Base-by-base conservation (phyloP, 371 early-diverging fungal species). In the Syncephalastrum racemosum region DNA sequence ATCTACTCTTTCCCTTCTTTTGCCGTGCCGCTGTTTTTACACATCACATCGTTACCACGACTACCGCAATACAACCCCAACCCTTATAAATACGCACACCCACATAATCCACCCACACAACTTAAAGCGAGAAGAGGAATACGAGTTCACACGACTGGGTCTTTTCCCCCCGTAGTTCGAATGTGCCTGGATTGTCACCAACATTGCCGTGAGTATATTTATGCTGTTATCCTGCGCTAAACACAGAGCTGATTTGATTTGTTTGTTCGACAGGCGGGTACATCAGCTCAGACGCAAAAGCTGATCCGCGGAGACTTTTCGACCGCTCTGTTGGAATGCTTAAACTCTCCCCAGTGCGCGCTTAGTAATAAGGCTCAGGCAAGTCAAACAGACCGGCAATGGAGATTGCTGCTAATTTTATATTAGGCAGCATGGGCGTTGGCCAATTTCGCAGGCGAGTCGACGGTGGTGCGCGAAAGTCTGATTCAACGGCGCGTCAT, bases 101-200 rank as follows among this genome's bases (percentile, higher is more conserved):
- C 27, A 27, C 27, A 27, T 7, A 27, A 27, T 27, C 4, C 7
- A 27, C 27, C 4, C 27, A 7, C 36, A 31, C 36, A 31, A 31
- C 36, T 12, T 31, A 31, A 27, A 31, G 36, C 0, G 2, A 31
- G 36, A 31, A 31, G 36, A 31, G 36, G 36, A 31, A 10, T 31
- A 31, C 2, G 36, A 31, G 36, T 31, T 31, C 36, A 31, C 36
- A 31, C 36, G 36, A 31, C 36, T 31, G 36, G 36, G 10, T 44
- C 16, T 55, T 43, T 42, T 23, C 60, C 4, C 44, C 60, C 4
- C 44, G 10, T 68, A 83, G 82, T 84, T 82, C 63, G 84, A 84
- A 58, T 74, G 73, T 22, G 77, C 82, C 2, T 84, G 84, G 84
- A 81, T 84, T 41, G 63, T 82, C 15, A 84, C 84, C 19, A 84